Base-by-base conservation (phyloP, 2,329 filamentous ascomycete species). In the Chaetomium strumarium region DNA sequence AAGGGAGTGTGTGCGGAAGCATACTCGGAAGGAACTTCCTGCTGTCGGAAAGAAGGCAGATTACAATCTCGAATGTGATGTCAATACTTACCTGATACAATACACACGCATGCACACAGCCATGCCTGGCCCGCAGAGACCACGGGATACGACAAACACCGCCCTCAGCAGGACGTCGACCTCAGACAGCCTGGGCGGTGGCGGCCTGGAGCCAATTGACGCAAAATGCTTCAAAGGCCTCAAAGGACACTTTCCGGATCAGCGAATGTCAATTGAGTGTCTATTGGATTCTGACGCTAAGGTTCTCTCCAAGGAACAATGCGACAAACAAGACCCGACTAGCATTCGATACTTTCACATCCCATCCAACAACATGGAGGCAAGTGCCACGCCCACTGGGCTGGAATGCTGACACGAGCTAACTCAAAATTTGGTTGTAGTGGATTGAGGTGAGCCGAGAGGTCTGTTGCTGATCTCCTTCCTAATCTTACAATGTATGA, bases 21-120 rank as follows among this genome's bases (percentile, higher is more conserved):
- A 20, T 14, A 9, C 12, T 10, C 5, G 7, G 8, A 16, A 20
- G 8, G 5, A 2, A 31, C 2, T 12, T 8, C 13, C 8, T 14
- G n/a, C 14, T 17, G 30, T 2, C 37, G 34, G 13, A n/a, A 14
- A 14, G 29, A 17, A 19, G 3, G 30, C n/a, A 7, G 41, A 47
- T 5, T 58, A 58, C 29, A 13, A 51, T 2, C 38, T 56, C 6
- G 56, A 56, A 19, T 39, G 41, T 11, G 56, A 58, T 45, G 51
- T 58, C 20, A 58, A 58, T 31, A 51, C 51, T 11, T 58, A 58
- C n/a, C 51, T 55, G n/a, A 58, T 58, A 7, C 53, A 56, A 24
- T 58, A 55, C 42, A 50, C 37, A 11, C 49, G 29, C 6, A 17
- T 3, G 12, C 14, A 20, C 5, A 14, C 6, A 12, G 33, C 16